phyloP scores from a whole-genome alignment of 805 yeast species.

The Kluyveromyces aestuarii region DNA sequence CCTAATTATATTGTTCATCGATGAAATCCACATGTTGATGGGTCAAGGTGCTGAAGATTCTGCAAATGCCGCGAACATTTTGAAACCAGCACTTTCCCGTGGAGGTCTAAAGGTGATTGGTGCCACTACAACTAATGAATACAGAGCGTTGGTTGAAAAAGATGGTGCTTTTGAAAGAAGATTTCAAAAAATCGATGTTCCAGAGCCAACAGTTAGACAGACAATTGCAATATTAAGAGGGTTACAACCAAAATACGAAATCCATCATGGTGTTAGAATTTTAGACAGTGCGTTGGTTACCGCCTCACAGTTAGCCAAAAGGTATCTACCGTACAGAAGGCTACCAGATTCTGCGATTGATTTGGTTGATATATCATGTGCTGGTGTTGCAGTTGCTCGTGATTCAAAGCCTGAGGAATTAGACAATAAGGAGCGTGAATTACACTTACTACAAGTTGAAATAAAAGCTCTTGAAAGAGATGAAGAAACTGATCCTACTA shows the following conservation, averaged over 20 bases:
- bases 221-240: conserved; percentile 96
- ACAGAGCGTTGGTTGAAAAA: conserved; percentile 84
- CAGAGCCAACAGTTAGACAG: conserved; percentile 85
- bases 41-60: conserved; percentile 98
- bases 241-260: conserved; percentile 87
- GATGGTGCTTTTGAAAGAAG: conserved; percentile 99
- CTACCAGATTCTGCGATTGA: conserved; percentile 97
- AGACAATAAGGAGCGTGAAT: conserved; percentile 86
- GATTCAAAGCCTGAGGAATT: conserved; percentile 97
- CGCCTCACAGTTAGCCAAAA: conserved; percentile 89
- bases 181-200: conserved; percentile 94
- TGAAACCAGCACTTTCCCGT: conserved; percentile 95
- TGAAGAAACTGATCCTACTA: conserved; percentile 69
- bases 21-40: conserved; percentile 98
- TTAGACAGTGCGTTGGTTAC: conserved; percentile 89
- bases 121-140: conserved; percentile 94
- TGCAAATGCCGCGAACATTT: conserved; percentile 69
- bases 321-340: conserved; percentile 90
- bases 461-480: conserved; percentile 96
- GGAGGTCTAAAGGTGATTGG: conserved; percentile 96
- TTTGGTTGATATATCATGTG: conserved; percentile 91
- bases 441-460: conserved; percentile 88
- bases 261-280: conserved; percentile 95
- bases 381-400: conserved; percentile 95
- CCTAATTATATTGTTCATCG: conserved; percentile 85